phyloP scores from a whole-genome alignment of 441 rosid genomes.

The Dalechampia spathulata region DNA sequence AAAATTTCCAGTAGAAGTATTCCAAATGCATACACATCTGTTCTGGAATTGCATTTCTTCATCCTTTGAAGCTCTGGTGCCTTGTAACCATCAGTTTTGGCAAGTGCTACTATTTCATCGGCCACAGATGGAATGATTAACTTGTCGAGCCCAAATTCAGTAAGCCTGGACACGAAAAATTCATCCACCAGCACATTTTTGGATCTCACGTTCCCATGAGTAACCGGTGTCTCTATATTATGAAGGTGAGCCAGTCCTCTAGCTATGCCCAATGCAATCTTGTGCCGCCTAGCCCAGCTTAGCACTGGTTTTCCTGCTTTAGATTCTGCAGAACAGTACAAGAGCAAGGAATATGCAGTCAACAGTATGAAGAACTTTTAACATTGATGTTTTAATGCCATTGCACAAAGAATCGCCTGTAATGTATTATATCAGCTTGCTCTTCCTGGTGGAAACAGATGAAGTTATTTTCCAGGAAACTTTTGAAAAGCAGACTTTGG shows the following conservation, averaged over 20 bases:
- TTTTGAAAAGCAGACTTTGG: too few species aligned
- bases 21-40: slow-evolving; percentile 91
- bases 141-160: slow-evolving; percentile 90
- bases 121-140: slow-evolving; percentile 86
- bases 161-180: slow-evolving; percentile 68
- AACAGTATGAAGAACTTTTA: too few species aligned
- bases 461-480: too few species aligned
- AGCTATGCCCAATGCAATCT: slow-evolving; percentile 83
- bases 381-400: too few species aligned
- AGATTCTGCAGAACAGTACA: slow-evolving; percentile 39
- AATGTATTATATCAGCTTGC: too few species aligned
- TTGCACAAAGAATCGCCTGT: too few species aligned
- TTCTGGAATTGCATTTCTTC: slow-evolving; percentile 95
- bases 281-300: slow-evolving; percentile 95
- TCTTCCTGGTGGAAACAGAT: too few species aligned
- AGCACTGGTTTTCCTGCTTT: slow-evolving; percentile 68
- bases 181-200: slow-evolving; percentile 92
- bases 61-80: slow-evolving; percentile 95
- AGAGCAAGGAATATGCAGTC: background rate
- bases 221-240: slow-evolving; percentile 63
- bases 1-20: slow-evolving; percentile 81
- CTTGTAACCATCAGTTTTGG: slow-evolving; percentile 81
- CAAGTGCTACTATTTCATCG: slow-evolving; percentile 84
- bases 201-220: slow-evolving; percentile 84
- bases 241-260: slow-evolving; percentile 87